These are phyloP conservation scores for Agroathelia rolfsii DNA, from an alignment of 1,284 basidiomycete genomes.

Conservation along the genomic window DNA sequence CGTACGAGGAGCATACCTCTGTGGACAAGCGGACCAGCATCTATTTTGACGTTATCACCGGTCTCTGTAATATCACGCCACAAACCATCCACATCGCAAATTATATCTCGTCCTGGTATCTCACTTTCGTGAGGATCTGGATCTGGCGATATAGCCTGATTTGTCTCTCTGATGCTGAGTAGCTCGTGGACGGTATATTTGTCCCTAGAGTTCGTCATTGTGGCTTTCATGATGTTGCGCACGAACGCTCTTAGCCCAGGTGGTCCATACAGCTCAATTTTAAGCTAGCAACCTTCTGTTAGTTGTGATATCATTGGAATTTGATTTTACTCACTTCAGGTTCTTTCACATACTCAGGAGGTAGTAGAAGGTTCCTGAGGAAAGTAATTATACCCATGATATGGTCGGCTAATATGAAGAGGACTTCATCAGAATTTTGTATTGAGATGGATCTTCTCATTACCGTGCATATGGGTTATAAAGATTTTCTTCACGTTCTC, in stretches of 20 bases:
- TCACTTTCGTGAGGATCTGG: conserved; percentile 59
- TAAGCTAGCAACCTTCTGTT: conserved; percentile 28
- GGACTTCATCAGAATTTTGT: conserved; percentile 6
- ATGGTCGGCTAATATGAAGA: conserved; percentile 58
- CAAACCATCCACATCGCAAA: conserved; percentile 52
- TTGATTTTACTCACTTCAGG: conserved; percentile 5
- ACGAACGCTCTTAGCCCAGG: conserved; percentile 74
- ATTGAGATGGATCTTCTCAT: conserved; percentile 10
- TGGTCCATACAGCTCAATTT: conserved; percentile 77
- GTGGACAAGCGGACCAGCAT: conserved; percentile 76
- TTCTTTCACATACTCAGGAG: conserved; percentile 20
- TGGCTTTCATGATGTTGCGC: conserved; percentile 63
- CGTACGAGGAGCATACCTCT: conserved; percentile 42
- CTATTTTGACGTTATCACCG: conserved; percentile 43
- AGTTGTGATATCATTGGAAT: not conserved
- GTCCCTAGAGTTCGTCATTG: conserved; percentile 53
- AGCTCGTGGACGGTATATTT: conserved; percentile 80
- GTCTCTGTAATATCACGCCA: conserved; percentile 53
- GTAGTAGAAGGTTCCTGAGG: conserved; percentile 52
- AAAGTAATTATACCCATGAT: conserved; percentile 73
- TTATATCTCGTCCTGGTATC: conserved; percentile 54
- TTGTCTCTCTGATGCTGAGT: conserved; percentile 39
- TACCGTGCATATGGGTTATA: conserved; percentile 87
- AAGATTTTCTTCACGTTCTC: conserved; percentile 66
- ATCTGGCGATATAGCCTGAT: conserved; percentile 38